Evolutionary conservation across 257 asterid genomes (phyloP).

Genomic region (Coffea eugenioides): DNA sequence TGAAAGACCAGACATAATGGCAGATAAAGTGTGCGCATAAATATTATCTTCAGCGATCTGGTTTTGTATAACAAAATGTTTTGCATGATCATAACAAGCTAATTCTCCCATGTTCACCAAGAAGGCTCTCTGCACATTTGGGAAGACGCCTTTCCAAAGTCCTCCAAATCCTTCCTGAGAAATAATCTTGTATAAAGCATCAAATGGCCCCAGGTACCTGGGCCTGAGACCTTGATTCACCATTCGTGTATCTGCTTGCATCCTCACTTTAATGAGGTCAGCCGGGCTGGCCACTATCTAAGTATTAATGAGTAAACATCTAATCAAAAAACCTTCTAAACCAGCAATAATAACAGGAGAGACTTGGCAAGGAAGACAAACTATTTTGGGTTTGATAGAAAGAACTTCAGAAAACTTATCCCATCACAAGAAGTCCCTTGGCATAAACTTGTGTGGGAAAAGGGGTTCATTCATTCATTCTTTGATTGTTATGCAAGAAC

Average conservation of each 20-base stretch:
- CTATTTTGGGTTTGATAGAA: background rate
- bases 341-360: background rate
- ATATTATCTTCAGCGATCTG: slow-evolving; percentile 61
- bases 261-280: slow-evolving; percentile 86
- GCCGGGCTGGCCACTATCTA: slow-evolving; percentile 94
- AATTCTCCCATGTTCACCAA: slow-evolving; percentile 92
- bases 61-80: slow-evolving; percentile 50
- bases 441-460: no score
- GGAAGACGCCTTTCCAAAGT: slow-evolving; percentile 80
- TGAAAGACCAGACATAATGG: slow-evolving; percentile 71
- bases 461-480: no score
- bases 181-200: slow-evolving; percentile 65
- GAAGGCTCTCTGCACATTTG: slow-evolving; percentile 81
- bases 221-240: slow-evolving; percentile 49
- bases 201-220: slow-evolving; percentile 56
- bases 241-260: slow-evolving; percentile 76
- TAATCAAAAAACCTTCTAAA: background rate
- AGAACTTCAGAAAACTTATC: background rate
- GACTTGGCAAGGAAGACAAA: background rate
- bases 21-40: slow-evolving; percentile 74
- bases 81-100: slow-evolving; percentile 85
- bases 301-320: slow-evolving; percentile 21
- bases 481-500: no score
- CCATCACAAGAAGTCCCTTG: no score
- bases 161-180: slow-evolving; percentile 57